These are phyloP conservation scores for Larix kaempferi DNA, from an alignment of 75 land plant species.

Conservation along the genomic window DNA sequence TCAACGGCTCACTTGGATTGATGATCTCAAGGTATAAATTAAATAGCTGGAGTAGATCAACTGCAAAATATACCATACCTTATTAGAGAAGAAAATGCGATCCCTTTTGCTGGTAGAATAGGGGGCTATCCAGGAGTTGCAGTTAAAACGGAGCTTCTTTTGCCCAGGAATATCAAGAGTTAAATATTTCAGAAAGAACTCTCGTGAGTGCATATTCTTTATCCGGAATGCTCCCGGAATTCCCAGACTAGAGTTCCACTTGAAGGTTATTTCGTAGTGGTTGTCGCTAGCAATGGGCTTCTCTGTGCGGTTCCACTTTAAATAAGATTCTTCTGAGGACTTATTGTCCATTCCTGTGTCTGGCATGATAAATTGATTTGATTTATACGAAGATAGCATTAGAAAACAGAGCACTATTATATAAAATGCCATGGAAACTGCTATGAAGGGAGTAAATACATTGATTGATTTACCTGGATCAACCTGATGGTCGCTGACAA, in stretches of 20 bases:
- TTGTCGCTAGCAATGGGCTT: too few relatives aligned
- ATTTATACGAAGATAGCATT: neutral
- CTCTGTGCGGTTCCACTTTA: neutral
- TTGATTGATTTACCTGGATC: neutral
- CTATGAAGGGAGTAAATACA: neutral
- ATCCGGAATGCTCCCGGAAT: constrained; percentile 31
- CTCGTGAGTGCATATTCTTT: constrained; percentile 21
- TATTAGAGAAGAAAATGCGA: constrained; percentile 78
- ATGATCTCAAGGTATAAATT: too few relatives aligned
- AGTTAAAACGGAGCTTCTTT: constrained; percentile 43
- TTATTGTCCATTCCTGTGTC: neutral
- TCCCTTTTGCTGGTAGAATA: constrained; percentile 31
- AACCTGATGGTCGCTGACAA: neutral
- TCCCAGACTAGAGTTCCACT: constrained; percentile 6
- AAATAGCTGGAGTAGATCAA: too few relatives aligned
- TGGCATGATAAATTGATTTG: neutral
- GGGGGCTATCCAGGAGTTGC: constrained; percentile 86
- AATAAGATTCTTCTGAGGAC: neutral
- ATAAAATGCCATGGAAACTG: too few relatives aligned
- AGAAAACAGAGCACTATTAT: neutral
- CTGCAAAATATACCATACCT: constrained; percentile 31
- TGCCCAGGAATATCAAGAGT: constrained; percentile 25
- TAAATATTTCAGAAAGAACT: constrained; percentile 18
- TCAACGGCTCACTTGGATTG: too few relatives aligned
- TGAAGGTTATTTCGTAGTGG: neutral